Conservation (phyloP, 257 asterid species). For the Solanum clarkiae region DNA sequence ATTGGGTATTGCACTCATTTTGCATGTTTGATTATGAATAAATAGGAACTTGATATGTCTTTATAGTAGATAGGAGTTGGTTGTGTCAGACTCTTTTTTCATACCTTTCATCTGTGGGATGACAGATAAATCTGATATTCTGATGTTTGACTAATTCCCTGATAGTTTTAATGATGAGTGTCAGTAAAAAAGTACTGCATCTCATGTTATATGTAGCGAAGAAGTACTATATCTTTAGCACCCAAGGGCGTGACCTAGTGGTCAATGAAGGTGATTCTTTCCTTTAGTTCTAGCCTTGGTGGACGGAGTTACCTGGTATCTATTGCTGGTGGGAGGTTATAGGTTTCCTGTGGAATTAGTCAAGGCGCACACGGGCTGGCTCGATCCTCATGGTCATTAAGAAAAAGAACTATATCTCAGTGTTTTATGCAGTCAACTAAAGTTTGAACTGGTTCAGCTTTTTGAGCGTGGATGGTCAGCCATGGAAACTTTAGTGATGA, state of each 20-base stretch:
- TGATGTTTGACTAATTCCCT: not conserved
- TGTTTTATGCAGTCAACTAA: not conserved
- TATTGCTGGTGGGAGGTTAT: no score
- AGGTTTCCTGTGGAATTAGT: no score
- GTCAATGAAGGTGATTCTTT: no score
- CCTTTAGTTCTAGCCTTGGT: no score
- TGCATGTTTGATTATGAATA: not conserved
- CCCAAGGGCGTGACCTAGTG: not conserved
- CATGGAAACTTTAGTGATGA: not conserved
- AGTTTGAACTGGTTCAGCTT: not conserved
- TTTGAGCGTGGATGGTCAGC: not conserved
- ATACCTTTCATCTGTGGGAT: not conserved
- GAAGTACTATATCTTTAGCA: not conserved
- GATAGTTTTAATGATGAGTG: not conserved
- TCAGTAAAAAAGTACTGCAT: not conserved
- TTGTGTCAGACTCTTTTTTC: not conserved
- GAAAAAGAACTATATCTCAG: not conserved
- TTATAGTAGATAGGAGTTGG: not conserved
- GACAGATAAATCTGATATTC: not conserved
- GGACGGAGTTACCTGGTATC: no score
- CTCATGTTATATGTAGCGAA: not conserved
- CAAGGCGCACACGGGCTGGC: no score
- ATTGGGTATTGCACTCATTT: not conserved
- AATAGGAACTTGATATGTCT: not conserved
- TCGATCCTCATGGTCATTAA: no score